These are phyloP conservation scores for Aspergillus melleus DNA, from an alignment of 2,329 filamentous ascomycete genomes.

Conservation along the genomic window DNA sequence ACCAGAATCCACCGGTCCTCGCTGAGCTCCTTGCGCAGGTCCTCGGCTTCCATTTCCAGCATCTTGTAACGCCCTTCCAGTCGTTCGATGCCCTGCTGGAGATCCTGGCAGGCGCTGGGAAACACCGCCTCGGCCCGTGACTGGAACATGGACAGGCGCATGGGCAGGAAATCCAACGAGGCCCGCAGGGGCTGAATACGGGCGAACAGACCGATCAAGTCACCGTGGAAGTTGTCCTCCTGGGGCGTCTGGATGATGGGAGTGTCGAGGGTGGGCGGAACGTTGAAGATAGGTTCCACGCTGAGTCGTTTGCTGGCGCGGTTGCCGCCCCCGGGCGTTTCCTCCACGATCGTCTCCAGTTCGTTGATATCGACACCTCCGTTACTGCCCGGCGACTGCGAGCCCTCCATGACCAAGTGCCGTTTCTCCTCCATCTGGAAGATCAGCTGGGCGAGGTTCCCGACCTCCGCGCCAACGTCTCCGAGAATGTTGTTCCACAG, in stretches of 20 bases:
- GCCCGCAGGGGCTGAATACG: conserved; percentile 92
- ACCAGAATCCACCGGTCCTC: conserved; percentile 96
- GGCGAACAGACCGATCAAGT: conserved; percentile 84
- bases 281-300: conserved; percentile 61
- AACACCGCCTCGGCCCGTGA: conserved; percentile 74
- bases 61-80: conserved; percentile 86
- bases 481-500: conserved; percentile 91
- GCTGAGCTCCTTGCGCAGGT: conserved; percentile 81
- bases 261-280: conserved; percentile 40
- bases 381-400: conserved; percentile 49
- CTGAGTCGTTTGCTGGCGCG: conserved; percentile 66
- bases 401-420: conserved; percentile 69
- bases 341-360: conserved; percentile 89
- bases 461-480: conserved; percentile 87
- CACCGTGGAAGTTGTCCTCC: conserved; percentile 85
- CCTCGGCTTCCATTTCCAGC: conserved; percentile 86
- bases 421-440: conserved; percentile 98
- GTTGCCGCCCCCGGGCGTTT: conserved; percentile 63
- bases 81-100: conserved; percentile 70
- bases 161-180: conserved; percentile 91
- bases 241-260: conserved; percentile 55
- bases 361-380: conserved; percentile 75
- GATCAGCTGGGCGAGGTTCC: conserved; percentile 74
- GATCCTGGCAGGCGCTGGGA: conserved; percentile 85
- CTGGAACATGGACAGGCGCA: conserved; percentile 87